phyloP scores from a whole-genome alignment of 345 rosid genomes.

The Ailanthus altissimus region DNA sequence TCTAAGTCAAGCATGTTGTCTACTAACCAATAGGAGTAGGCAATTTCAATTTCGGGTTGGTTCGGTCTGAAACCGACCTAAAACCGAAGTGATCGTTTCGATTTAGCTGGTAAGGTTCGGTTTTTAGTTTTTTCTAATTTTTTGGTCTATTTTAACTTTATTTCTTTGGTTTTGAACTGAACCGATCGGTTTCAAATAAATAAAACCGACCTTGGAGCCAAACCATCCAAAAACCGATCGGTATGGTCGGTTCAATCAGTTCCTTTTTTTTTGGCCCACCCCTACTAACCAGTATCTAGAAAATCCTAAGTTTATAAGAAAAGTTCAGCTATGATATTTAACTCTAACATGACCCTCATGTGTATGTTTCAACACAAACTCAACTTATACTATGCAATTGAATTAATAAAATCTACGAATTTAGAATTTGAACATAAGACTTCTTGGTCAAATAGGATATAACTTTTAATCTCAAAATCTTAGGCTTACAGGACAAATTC shows the following conservation, averaged over 20 bases:
- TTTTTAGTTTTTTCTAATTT: too few relatives aligned
- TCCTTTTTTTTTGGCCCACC: too few relatives aligned
- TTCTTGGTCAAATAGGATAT: not conserved
- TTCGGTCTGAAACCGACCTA: too few relatives aligned
- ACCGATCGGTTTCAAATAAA: too few relatives aligned
- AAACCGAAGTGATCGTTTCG: too few relatives aligned
- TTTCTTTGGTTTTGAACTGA: too few relatives aligned
- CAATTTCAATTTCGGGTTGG: too few relatives aligned
- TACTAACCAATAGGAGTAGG: not conserved
- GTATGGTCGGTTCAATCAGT: too few relatives aligned
- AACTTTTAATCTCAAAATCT: not conserved
- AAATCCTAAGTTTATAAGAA: not conserved
- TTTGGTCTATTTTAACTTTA: too few relatives aligned
- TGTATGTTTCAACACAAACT: not conserved
- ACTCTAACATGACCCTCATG: not conserved
- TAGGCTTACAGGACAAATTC: not conserved
- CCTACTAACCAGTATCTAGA: not conserved
- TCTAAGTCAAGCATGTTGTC: not conserved
- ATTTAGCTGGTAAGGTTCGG: too few relatives aligned
- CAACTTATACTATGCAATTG: not conserved
- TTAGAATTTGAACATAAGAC: not conserved
- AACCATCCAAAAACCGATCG: too few relatives aligned
- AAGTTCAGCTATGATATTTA: not conserved
- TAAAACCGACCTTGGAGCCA: too few relatives aligned
- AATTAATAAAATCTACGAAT: not conserved